phyloP scores from a whole-genome alignment of 2,329 filamentous ascomycete genomes.

The Grosmannia clavigera region DNA sequence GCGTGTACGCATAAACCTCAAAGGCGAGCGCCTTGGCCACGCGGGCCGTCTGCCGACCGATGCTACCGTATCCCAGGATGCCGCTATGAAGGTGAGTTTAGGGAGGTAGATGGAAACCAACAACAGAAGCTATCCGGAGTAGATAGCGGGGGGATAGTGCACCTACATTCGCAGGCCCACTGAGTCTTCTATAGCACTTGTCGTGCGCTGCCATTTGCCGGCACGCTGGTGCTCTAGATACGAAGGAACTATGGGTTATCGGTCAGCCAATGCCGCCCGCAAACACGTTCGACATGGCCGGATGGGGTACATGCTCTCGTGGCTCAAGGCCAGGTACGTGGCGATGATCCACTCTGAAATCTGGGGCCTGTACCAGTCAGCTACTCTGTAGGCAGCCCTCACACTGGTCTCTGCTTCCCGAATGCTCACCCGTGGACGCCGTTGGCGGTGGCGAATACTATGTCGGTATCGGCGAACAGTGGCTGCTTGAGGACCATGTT shows the following conservation, averaged over 20 bases:
- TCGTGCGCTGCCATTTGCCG: conserved; percentile 28
- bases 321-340: conserved; percentile 37
- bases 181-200: conserved; percentile 26
- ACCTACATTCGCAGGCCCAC: conserved; percentile 37
- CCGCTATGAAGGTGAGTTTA: conserved; percentile 21
- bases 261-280: background rate
- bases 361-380: conserved; percentile 29
- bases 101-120: background rate
- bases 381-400: background rate
- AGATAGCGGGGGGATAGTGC: background rate
- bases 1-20: conserved; percentile 63
- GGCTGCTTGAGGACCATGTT: conserved; percentile 34
- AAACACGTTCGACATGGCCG: background rate
- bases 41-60: conserved; percentile 40
- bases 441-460: conserved; percentile 41
- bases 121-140: background rate
- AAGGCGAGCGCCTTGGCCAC: conserved; percentile 56
- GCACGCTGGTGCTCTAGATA: conserved; percentile 32
- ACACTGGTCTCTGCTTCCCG: background rate
- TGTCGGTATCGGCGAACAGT: conserved; percentile 35
- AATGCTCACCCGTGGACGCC: conserved; percentile 41
- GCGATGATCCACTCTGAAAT: conserved; percentile 45
- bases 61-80: conserved; percentile 41
- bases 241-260: conserved; percentile 23
- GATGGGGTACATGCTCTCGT: conserved; percentile 22